phyloP scores from a whole-genome alignment of 345 rosid species.

The Hibiscus syriacus region DNA sequence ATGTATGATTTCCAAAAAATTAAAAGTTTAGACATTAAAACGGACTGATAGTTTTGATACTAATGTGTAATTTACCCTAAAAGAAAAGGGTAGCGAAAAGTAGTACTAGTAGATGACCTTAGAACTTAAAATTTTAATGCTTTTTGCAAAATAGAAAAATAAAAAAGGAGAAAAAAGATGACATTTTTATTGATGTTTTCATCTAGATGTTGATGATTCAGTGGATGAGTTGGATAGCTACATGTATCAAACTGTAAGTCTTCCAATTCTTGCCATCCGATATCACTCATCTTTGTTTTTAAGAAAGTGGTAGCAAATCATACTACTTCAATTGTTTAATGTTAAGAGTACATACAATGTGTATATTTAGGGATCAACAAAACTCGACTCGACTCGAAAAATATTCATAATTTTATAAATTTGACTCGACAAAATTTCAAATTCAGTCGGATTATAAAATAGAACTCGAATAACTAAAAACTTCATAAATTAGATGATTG shows the following conservation, averaged over 20 bases:
- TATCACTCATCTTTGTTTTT: background rate
- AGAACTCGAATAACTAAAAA: too few species aligned
- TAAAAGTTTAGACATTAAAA: too few species aligned
- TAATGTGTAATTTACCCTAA: too few species aligned
- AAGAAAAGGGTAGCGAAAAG: background rate
- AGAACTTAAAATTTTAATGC: background rate
- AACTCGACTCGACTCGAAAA: too few species aligned
- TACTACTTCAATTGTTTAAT: background rate
- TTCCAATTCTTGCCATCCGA: background rate
- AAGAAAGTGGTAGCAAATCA: background rate
- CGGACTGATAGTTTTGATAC: too few species aligned
- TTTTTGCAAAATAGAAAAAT: background rate
- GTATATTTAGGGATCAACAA: too few species aligned
- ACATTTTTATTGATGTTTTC: background rate
- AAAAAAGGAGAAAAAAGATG: background rate
- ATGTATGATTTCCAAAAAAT: too few species aligned
- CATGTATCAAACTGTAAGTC: constrained; percentile 32
- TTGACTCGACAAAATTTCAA: too few species aligned
- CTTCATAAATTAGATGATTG: too few species aligned
- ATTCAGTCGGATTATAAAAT: too few species aligned
- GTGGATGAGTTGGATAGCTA: constrained; percentile 93
- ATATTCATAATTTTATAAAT: too few species aligned
- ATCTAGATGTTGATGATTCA: constrained; percentile 67
- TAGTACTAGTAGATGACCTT: background rate
- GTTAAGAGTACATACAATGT: too few species aligned